Base-by-base conservation (phyloP, 2,329 filamentous ascomycete genomes). In the Mycosphaerelloides madeirae region DNA sequence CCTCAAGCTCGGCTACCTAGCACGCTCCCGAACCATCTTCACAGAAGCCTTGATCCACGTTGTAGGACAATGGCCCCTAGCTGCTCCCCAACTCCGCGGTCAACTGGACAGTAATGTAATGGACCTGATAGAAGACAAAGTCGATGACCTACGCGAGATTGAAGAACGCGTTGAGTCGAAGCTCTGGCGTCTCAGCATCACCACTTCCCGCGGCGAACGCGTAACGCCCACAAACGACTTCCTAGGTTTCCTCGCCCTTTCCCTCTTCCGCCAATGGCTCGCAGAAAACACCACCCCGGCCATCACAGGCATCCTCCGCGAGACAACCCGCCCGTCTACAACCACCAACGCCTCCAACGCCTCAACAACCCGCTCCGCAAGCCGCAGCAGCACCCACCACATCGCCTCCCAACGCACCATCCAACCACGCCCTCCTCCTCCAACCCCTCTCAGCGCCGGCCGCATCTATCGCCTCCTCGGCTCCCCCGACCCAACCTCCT, bases 81-180 rank as follows among this genome's bases (percentile, higher is more conserved):
- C 85, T 13, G 80, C 89, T 57, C 79, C 84, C 19, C 87, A 87
- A 56, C 78, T 96, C 29, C 81, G 87, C 45, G 76, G 79, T 48
- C 75, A 84, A 22, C 75, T 95, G 31, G 86, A 90, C 0, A 79
- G 84, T 19, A 65, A 78, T 0, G 87, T 96, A 0, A 73, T 96
- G 8, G 89, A 96, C 55, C 76, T 96, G 29, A 94, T 96, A 50
- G 87, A 95, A 65, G 89, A 96, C 68, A 96, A 96, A 66, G 88
- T 93, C 4, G 88, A 95, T 56, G 90, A 96, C 65, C 75, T 96
- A 14, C 85, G 89, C 52, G 89, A 96, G 59, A 76, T 83, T 6
- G 87, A 95, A 50, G 78, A 81, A 29, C 82, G 85, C 20, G 78
- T 93, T 16, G 91, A 96, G 62, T 81, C 82, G 15, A 83, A 84